A percentile compares a stretch with the other conserved stretches of the same genome.
Evolutionary conservation across 352 stramenopile genomes (phyloP).

Genomic region (Phytopythium montanum): DNA sequence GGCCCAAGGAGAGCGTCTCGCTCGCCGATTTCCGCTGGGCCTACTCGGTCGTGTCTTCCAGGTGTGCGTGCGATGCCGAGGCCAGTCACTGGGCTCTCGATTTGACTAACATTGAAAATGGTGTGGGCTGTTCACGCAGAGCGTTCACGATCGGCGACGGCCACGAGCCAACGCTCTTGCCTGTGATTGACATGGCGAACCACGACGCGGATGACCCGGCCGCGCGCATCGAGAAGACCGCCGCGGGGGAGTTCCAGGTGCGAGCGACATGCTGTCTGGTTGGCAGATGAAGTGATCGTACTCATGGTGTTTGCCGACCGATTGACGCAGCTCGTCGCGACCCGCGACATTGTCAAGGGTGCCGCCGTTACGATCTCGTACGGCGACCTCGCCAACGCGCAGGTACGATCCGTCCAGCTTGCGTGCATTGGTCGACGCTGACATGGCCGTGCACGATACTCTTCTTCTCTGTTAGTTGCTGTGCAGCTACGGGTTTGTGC

Average conservation of each 20-base stretch:
- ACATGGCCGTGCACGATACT: slow-evolving; percentile 3
- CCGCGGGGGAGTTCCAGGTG: slow-evolving; percentile 46
- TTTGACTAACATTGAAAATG: neutral
- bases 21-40: slow-evolving; percentile 59
- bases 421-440: neutral
- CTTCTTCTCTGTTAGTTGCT: slow-evolving; percentile 44
- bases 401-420: slow-evolving; percentile 27
- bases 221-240: slow-evolving; percentile 44
- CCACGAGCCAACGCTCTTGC: slow-evolving; percentile 54
- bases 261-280: slow-evolving; percentile 2
- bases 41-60: slow-evolving; percentile 65
- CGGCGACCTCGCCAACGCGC: slow-evolving; percentile 62
- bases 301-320: neutral
- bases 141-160: slow-evolving; percentile 35
- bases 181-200: slow-evolving; percentile 82
- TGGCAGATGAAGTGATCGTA: neutral
- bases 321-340: slow-evolving; percentile 34
- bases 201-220: slow-evolving; percentile 36
- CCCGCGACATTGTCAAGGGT: slow-evolving; percentile 36
- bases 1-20: slow-evolving; percentile 25
- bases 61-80: slow-evolving; percentile 20
- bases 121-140: slow-evolving; percentile 13
- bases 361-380: slow-evolving; percentile 70
- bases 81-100: too few relatives aligned
- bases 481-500: slow-evolving; percentile 70